Base-by-base conservation (phyloP, 495 filamentous ascomycete species). In the Aspergillus indologenus region DNA sequence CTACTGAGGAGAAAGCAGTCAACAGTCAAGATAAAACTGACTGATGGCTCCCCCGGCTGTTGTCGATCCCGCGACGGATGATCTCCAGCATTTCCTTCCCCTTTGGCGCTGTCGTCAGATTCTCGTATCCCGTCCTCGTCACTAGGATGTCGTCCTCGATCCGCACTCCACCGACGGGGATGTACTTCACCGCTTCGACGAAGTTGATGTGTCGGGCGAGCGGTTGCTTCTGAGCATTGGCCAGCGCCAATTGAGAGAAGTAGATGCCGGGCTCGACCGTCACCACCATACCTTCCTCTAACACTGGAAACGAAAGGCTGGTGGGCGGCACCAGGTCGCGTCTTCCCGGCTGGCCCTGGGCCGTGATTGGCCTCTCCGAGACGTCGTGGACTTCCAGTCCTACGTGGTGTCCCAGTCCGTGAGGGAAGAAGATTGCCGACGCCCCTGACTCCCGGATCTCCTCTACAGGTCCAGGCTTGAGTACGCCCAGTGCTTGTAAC, bases 121-220 rank as follows among this genome's bases (percentile, higher is more conserved):
- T 93, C 72, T 95, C 89, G 65, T 86, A 86, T 22, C 91, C 91
- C 34, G 81, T 78, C 23, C 81, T 77, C 3, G 90, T 96, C 15
- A 96, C 85, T 12, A 96, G 77, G 51, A 96, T 87, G 70, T 92
- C 89, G 71, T 96, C 93, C 75, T 98, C 93, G 61, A 98, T 93
- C 40, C 93, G 82, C 26, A 94, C 91, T 15, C 93, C 93, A 18
- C 93, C 93, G 21, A 96, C 85, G 23, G 78, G 78, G 61, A 88
- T 87, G 66, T 90, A 96, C 61, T 81, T 80, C 17, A 83, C 82
- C 3, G 95, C 79, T 40, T 87, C 83, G 3, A 83, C 78, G 57
- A 80, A 81, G 76, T 96, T 82, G 73, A 98, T 92, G 67, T 85
- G 93, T 19, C 78, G 75, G 56, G 90, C 87, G 48, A 78, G 66